Percentiles rank a stretch among this genome's conserved stretches.
Conservation (phyloP, 2,329 filamentous ascomycete species). For the Paraconiothyrium brasiliense region DNA sequence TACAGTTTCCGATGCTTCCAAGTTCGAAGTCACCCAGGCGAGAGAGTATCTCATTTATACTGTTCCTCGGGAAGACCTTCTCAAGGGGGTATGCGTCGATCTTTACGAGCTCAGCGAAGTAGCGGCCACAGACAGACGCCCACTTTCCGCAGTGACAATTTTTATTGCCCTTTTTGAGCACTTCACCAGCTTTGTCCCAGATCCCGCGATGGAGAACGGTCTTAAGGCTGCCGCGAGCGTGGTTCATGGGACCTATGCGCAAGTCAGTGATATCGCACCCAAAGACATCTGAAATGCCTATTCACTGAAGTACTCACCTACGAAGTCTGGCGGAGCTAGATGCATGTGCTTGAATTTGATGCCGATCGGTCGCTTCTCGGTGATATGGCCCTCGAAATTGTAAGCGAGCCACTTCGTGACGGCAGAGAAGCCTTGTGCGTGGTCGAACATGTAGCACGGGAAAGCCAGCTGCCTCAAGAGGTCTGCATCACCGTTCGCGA, state of each 20-base stretch:
- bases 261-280: neutral
- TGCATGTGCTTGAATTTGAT: constrained; percentile 28
- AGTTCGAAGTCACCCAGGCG: constrained; percentile 22
- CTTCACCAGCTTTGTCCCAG: constrained; percentile 20
- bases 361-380: constrained; percentile 30
- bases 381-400: constrained; percentile 35
- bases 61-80: constrained; percentile 19
- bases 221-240: constrained; percentile 27
- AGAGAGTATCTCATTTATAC: constrained; percentile 19
- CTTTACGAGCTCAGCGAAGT: constrained; percentile 24
- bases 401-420: constrained; percentile 45
- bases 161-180: constrained; percentile 18
- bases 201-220: constrained; percentile 24
- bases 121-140: constrained; percentile 23
- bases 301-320: constrained; percentile 22
- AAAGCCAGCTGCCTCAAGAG: constrained; percentile 27
- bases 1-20: neutral
- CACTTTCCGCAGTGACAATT: constrained; percentile 21
- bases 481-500: neutral
- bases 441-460: constrained; percentile 40
- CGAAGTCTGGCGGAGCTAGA: constrained; percentile 27
- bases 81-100: constrained; percentile 28
- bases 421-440: constrained; percentile 35
- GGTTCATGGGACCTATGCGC: constrained; percentile 29
- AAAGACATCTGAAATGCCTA: neutral